Conservation (phyloP, 305 asterid genomes). For the Rubia tinctorum region DNA sequence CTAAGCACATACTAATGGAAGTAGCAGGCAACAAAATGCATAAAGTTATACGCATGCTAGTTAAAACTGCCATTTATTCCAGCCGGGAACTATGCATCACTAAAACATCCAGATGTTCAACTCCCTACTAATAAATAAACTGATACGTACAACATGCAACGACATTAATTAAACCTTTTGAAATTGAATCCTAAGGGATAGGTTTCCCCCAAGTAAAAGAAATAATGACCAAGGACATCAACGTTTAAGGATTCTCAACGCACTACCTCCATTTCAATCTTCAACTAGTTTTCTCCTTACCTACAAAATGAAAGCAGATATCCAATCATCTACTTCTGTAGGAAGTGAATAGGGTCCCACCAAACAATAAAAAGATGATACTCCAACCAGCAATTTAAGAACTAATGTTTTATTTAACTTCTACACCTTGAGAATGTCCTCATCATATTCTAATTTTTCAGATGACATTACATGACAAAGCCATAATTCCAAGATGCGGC, state of each 20-base stretch:
- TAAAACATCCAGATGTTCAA: not conserved
- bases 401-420: not conserved
- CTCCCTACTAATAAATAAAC: not conserved
- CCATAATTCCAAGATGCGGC: not conserved
- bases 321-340: slow-evolving; percentile 6
- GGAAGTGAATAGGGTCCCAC: not conserved
- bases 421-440: not conserved
- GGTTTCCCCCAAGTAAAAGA: not conserved
- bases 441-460: not conserved
- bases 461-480: not conserved
- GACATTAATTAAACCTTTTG: not conserved
- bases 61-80: not conserved
- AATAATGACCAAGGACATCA: not conserved
- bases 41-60: slow-evolving; percentile 1
- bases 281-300: slow-evolving; percentile 15
- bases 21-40: slow-evolving; percentile 1
- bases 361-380: slow-evolving; percentile 1
- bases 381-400: not conserved
- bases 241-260: not conserved
- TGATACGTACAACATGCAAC: not conserved
- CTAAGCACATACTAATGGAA: not conserved
- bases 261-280: slow-evolving; percentile 14
- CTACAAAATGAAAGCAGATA: slow-evolving; percentile 11
- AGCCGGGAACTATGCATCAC: not conserved
- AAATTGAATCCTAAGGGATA: not conserved